Evolutionary conservation across 1,284 basidiomycete genomes (phyloP).

Genomic region (Amylostereum areolatum): DNA sequence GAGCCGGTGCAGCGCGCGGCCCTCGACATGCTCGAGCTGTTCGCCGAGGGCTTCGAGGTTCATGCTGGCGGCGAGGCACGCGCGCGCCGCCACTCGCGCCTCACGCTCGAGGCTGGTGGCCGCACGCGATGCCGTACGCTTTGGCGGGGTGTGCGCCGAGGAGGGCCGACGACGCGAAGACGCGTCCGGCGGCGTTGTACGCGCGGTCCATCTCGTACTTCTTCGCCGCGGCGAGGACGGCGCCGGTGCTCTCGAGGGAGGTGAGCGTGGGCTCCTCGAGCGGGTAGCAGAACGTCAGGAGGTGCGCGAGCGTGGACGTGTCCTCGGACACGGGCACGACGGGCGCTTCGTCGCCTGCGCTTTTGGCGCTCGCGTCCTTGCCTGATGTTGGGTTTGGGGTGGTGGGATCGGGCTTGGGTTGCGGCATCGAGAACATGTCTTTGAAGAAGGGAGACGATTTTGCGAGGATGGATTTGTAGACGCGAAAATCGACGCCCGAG

Average conservation of each 20-base stretch:
- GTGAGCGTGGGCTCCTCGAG: neutral
- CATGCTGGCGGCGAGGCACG: neutral
- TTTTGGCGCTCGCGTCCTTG: too few species aligned
- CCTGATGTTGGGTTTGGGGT: too few species aligned
- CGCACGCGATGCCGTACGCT: constrained; percentile 7
- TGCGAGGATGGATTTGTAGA: neutral
- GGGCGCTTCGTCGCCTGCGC: neutral
- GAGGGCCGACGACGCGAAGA: neutral
- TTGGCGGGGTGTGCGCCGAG: neutral
- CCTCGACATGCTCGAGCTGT: neutral
- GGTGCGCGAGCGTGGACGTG: constrained; percentile 1
- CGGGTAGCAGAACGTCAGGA: constrained; percentile 12
- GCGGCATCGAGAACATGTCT: neutral
- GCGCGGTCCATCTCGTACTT: constrained; percentile 9
- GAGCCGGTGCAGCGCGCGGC: neutral
- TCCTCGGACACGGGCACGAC: constrained; percentile 7
- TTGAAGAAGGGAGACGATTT: neutral
- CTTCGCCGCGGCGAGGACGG: constrained; percentile 2
- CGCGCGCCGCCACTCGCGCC: neutral
- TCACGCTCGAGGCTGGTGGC: constrained; percentile 1
- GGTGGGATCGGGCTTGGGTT: neutral
- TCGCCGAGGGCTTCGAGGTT: neutral
- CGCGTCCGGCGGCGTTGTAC: neutral
- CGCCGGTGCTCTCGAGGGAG: neutral
- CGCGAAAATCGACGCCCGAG: neutral